A percentile compares a stretch with the other conserved stretches of the same genome.
Conservation (phyloP, 805 yeast species). For the Cyberlindnera mrakii region DNA sequence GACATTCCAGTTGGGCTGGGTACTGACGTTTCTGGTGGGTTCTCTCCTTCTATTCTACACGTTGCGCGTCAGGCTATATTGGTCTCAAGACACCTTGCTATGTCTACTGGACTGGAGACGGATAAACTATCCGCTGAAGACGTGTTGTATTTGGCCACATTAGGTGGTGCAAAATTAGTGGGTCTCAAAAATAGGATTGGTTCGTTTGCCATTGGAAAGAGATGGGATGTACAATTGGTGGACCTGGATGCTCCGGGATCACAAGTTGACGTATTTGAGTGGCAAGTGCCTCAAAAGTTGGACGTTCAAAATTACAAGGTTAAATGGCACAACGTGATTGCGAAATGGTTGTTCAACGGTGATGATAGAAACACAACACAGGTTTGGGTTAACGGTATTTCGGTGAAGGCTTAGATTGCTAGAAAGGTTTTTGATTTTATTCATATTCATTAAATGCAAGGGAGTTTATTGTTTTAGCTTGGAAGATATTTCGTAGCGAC, state of each 20-base stretch:
- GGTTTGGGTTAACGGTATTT: slow-evolving; percentile 80
- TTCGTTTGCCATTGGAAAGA: slow-evolving; percentile 67
- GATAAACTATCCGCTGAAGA: slow-evolving; percentile 60
- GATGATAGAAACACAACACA: slow-evolving; percentile 82
- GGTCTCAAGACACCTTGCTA: slow-evolving; percentile 66
- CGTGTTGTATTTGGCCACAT: slow-evolving; percentile 74
- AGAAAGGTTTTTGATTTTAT: neutral
- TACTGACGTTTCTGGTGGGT: slow-evolving; percentile 77
- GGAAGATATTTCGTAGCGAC: neutral
- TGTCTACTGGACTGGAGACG: slow-evolving; percentile 40
- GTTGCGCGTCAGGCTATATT: slow-evolving; percentile 65
- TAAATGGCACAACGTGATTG: slow-evolving; percentile 52
- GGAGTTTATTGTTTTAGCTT: neutral
- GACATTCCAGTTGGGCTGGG: slow-evolving; percentile 77
- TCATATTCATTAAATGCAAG: neutral
- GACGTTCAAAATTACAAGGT: slow-evolving; percentile 24
- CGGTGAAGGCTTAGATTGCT: slow-evolving; percentile 33
- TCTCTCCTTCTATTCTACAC: slow-evolving; percentile 54
- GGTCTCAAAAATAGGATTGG: slow-evolving; percentile 57
- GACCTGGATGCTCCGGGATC: slow-evolving; percentile 51
- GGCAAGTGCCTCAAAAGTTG: slow-evolving; percentile 46
- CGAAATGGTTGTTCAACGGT: slow-evolving; percentile 90
- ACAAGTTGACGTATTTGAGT: slow-evolving; percentile 67
- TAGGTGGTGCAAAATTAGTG: slow-evolving; percentile 83
- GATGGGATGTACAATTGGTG: slow-evolving; percentile 78